Evolutionary conservation across 495 filamentous ascomycete species (phyloP), one percentile per base, ranked within the genome.

Genomic region (Aspergillus wentii): DNA sequence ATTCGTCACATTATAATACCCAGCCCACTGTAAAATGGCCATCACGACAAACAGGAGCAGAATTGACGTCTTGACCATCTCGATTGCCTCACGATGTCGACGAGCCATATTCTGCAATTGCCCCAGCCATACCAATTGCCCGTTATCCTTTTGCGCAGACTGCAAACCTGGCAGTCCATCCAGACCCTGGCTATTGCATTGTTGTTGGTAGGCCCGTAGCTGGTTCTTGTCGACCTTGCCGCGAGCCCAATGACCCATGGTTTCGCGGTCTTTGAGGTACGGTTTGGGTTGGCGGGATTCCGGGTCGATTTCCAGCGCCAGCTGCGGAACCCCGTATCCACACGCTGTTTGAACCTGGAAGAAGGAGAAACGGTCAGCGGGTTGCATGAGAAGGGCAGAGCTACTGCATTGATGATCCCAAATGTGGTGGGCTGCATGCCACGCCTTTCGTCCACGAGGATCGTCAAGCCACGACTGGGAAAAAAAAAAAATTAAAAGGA

Each of bases 341-440:
- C 77, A 80, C 8, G 69, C 72, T 13, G 69, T 75, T 65, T 79
- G 74, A 7, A 77, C 68, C 69, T 75, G 31, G 14, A 39, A 4
- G 5, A 10, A 14, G 17, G 16, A 2, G 14, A 19, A 38, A 17
- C 15, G n/a, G n/a, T n/a, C n/a, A n/a, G n/a, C n/a, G n/a, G n/a
- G n/a, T n/a, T n/a, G n/a, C n/a, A n/a, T n/a, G n/a, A n/a, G n/a
- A n/a, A n/a, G n/a, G n/a, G n/a, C n/a, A n/a, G n/a, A n/a, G n/a
- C n/a, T n/a, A n/a, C n/a, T n/a, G n/a, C n/a, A n/a, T n/a, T n/a
- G n/a, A n/a, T n/a, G n/a, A n/a, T n/a, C n/a, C n/a, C n/a, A n/a
- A n/a, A n/a, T n/a, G n/a, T n/a, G n/a, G n/a, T n/a, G n/a, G n/a
- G n/a, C n/a, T n/a, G n/a, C n/a, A n/a, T n/a, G n/a, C n/a, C n/a